Percentiles rank a stretch among this genome's conserved stretches.
Conservation (phyloP, 2,329 filamentous ascomycete species). For the Malbranchea zuffiana region DNA sequence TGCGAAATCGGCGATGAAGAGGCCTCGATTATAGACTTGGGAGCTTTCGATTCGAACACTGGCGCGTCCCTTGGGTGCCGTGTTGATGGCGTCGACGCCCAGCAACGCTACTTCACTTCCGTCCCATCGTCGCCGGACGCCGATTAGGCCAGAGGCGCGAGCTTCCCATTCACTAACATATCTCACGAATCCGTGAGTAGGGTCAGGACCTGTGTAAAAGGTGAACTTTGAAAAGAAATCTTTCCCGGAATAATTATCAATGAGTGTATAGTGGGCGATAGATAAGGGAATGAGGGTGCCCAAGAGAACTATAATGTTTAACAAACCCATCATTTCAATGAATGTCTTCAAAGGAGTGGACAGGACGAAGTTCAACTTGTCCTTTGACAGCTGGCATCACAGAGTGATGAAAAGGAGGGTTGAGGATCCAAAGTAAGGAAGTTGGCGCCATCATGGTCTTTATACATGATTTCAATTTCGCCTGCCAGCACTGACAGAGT, state of each 20-base stretch:
- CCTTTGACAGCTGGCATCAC: too few relatives aligned
- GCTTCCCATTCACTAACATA: slow-evolving; percentile 36
- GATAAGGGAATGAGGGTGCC: too few relatives aligned
- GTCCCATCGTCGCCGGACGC: slow-evolving; percentile 20
- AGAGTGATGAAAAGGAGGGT: too few relatives aligned
- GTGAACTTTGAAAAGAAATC: slow-evolving; percentile 42
- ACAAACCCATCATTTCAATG: too few relatives aligned
- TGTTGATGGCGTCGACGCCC: slow-evolving; percentile 35
- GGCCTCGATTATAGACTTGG: slow-evolving; percentile 35
- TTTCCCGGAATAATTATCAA: slow-evolving; percentile 35
- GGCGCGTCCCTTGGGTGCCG: slow-evolving; percentile 31
- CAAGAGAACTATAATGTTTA: too few relatives aligned
- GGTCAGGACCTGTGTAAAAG: slow-evolving; percentile 39
- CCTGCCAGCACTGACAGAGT: too few relatives aligned
- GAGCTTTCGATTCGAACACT: slow-evolving; percentile 38
- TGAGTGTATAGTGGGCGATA: slow-evolving; percentile 18
- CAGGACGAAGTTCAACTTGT: too few relatives aligned
- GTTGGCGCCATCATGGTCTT: too few relatives aligned
- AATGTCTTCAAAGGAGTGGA: too few relatives aligned
- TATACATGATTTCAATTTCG: too few relatives aligned
- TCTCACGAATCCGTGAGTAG: slow-evolving; percentile 42
- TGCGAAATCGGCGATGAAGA: slow-evolving; percentile 39
- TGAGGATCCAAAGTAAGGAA: slow-evolving; percentile 1
- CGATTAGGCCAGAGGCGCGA: slow-evolving; percentile 27
- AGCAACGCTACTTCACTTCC: slow-evolving; percentile 31